Evolutionary conservation across 768 basidiomycete genomes (phyloP), one percentile per base, ranked within the genome.

Genomic region (Lactarius hengduanensis): DNA sequence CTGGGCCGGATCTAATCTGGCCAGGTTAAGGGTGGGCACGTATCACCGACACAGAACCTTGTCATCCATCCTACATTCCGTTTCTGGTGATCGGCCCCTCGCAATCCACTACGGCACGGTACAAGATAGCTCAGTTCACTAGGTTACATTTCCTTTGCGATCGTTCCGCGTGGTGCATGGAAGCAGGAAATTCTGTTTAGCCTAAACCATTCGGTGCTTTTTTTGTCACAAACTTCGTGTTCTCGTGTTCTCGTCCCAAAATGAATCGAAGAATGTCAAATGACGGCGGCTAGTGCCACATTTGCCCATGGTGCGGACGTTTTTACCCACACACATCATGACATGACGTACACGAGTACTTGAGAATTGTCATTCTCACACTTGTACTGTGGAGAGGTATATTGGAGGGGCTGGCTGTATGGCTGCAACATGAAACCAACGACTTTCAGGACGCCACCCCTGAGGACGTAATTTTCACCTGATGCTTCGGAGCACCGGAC

Each of bases 401-500:
- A 36, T 36, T 38, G 2, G 34, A 11, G 34, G 10, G 9, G 34
- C 32, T 34, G 10, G 34, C 34, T 36, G 34, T 32, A 32, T 30
- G 30, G 36, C 36, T 11, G 36, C 36, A 36, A 36, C 11, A 36
- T 28, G 54, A 43, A 55, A 18, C 6, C 36, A 22, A 20, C 6
- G 10, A 20, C 32, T 36, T 56, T 32, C 10, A 67, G 0, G 66
- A 59, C 20, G 57, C 59, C 2, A 64, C 57, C 4, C 70, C 70
- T 5, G 68, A 71, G 10, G 70, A 60, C 43, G 68, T 64, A 36
- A 71, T 66, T 16, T 60, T 5, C 50, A 71, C 70, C 38, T 47
- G 61, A 28, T 26, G 13, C 13, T 54, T 55, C 7, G 70, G 70
- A 18, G 7, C 40, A 13, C 70, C 70, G 15, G 62, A 61, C 0